Conservation (phyloP, 1,139 yeast species). For the Chernovozyma aurita region DNA sequence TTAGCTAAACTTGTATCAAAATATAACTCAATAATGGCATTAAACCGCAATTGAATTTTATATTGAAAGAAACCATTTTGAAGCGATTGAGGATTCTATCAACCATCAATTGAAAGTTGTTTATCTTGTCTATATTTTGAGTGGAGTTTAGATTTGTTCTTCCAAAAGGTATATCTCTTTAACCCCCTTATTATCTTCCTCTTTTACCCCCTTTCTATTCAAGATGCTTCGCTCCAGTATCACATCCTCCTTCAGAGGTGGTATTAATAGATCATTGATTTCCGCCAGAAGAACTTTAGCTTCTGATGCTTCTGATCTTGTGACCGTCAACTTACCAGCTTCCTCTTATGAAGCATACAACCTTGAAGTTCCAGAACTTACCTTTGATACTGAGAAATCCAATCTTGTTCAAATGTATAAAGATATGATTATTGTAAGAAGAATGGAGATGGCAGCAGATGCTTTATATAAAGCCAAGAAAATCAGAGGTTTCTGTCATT, state of each 20-base stretch:
- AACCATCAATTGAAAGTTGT: no score
- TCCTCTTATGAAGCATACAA: slow-evolving; percentile 82
- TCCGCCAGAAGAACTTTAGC: slow-evolving; percentile 32
- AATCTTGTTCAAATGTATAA: slow-evolving; percentile 88
- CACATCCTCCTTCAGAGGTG: slow-evolving; percentile 3
- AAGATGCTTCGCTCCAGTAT: slow-evolving; percentile 6
- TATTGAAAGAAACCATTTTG: slow-evolving; percentile 1
- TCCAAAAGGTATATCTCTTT: no score
- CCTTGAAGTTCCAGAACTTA: slow-evolving; percentile 61
- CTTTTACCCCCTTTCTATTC: background rate
- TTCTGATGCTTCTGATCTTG: slow-evolving; percentile 33
- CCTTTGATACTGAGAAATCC: slow-evolving; percentile 74
- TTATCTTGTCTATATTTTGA: no score
- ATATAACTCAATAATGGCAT: background rate
- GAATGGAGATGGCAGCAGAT: slow-evolving; percentile 99
- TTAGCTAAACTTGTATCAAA: background rate
- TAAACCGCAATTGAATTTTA: background rate
- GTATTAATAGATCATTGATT: slow-evolving; percentile 3
- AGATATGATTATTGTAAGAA: slow-evolving; percentile 89
- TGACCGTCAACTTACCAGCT: slow-evolving; percentile 63
- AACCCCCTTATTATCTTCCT: background rate
- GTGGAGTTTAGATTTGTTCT: no score
- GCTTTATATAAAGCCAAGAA: slow-evolving; percentile 97
- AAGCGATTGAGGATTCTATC: slow-evolving; percentile 1
- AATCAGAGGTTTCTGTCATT: slow-evolving; percentile 97